These are phyloP conservation scores for Saccharum hybrid DNA, from an alignment of 202 grass and related monocot genomes.

Conservation along the genomic window DNA sequence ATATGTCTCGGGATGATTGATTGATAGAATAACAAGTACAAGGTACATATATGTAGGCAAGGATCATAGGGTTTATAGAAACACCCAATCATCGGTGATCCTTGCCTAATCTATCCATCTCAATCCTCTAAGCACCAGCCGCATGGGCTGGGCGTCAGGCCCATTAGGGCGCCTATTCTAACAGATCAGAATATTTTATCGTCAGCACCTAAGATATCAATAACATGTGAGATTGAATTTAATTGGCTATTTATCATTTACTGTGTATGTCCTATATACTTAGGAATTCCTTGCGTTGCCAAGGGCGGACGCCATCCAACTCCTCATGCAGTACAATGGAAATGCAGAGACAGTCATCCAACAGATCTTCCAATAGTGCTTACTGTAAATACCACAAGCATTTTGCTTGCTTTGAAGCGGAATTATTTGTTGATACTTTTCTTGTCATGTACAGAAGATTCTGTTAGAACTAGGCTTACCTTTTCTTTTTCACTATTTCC, in stretches of 20 bases:
- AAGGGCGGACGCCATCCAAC: conserved; percentile 86
- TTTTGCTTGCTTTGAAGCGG: conserved; percentile 33
- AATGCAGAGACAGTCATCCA: conserved; percentile 94
- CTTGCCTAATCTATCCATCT: too few species aligned
- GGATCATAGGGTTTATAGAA: too few species aligned
- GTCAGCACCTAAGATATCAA: background rate
- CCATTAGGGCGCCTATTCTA: too few species aligned
- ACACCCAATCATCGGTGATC: too few species aligned
- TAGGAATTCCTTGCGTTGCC: conserved; percentile 96
- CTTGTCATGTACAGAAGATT: conserved; percentile 14
- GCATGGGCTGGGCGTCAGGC: too few species aligned
- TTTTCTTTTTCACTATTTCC: too few species aligned
- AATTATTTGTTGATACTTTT: conserved; percentile 43
- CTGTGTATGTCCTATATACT: background rate
- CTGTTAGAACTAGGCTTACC: conserved; percentile 14
- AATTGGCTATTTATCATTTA: conserved; percentile 6
- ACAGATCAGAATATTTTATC: background rate
- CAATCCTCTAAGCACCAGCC: too few species aligned
- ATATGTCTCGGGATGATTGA: too few species aligned
- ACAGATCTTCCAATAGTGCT: conserved; percentile 82
- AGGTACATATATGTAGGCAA: too few species aligned
- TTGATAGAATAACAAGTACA: too few species aligned
- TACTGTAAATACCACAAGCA: conserved; percentile 44
- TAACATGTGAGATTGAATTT: background rate
- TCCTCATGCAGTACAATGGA: conserved; percentile 86